These are phyloP conservation scores for Aspergillus steynii DNA, from an alignment of 495 filamentous ascomycete genomes.

Conservation along the genomic window DNA sequence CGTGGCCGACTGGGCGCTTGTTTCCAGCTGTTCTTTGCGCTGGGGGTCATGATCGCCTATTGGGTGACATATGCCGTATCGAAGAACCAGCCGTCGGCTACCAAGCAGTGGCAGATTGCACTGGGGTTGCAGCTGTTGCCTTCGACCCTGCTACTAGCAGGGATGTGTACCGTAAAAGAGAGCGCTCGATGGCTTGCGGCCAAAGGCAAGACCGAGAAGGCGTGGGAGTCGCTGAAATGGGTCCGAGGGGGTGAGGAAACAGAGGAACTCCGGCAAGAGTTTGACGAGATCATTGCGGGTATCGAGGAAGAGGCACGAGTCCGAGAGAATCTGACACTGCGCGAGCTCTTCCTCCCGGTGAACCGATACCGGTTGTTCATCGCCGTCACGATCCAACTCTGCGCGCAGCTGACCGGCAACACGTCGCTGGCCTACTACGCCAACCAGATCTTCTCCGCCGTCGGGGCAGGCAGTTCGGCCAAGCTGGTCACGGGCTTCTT, in stretches of 20 bases:
- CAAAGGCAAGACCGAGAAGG: conserved; percentile 42
- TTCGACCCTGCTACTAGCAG: conserved; percentile 41
- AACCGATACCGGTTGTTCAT: conserved; percentile 47
- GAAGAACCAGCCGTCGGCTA: conserved; percentile 29
- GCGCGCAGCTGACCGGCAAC: conserved; percentile 48
- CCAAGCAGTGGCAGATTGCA: conserved; percentile 54
- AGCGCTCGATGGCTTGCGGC: conserved; percentile 52
- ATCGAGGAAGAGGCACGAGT: conserved; percentile 47
- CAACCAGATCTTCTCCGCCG: conserved; percentile 47
- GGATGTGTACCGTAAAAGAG: conserved; percentile 48
- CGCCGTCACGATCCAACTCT: conserved; percentile 44
- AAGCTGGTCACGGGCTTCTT: conserved; percentile 52
- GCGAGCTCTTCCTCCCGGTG: conserved; percentile 41
- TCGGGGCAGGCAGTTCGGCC: conserved; percentile 41
- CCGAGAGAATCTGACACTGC: conserved; percentile 41
- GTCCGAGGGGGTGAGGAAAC: conserved; percentile 45
- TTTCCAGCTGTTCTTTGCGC: conserved; percentile 50
- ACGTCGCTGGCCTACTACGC: conserved; percentile 52
- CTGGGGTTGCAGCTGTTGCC: conserved; percentile 51
- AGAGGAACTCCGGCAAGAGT: conserved; percentile 43
- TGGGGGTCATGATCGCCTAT: conserved; percentile 51
- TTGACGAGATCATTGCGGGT: conserved; percentile 43
- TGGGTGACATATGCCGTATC: conserved; percentile 51
- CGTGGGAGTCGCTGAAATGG: conserved; percentile 46
- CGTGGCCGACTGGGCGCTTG: conserved; percentile 51